Percentiles rank a stretch among this genome's conserved stretches.
These are phyloP conservation scores for Stagonosporopsis chrysanthemi DNA, from an alignment of 2,329 filamentous ascomycete species.

Conservation along the genomic window DNA sequence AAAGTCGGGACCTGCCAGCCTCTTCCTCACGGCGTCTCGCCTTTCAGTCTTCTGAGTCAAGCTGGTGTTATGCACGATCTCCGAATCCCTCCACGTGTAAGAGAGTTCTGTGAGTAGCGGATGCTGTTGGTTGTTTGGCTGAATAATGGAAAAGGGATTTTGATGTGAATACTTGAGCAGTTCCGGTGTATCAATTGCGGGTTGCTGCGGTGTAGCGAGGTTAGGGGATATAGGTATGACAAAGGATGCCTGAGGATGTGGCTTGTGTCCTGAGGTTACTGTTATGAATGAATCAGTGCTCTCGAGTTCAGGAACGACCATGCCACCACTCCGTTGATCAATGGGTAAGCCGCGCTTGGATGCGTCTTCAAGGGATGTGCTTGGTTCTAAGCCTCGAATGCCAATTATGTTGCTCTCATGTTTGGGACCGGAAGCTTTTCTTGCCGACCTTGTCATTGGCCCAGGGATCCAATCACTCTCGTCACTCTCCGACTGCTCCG, in stretches of 20 bases:
- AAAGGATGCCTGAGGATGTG: slow-evolving; percentile 28
- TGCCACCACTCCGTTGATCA: slow-evolving; percentile 3
- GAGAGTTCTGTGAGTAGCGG: slow-evolving; percentile 42
- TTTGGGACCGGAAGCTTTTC: slow-evolving; percentile 21
- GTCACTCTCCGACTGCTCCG: slow-evolving; percentile 37
- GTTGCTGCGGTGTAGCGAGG: slow-evolving; percentile 2
- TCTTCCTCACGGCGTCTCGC: slow-evolving; percentile 34
- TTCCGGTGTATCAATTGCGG: slow-evolving; percentile 30
- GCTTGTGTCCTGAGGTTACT: slow-evolving; percentile 27
- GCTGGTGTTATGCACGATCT: slow-evolving; percentile 35
- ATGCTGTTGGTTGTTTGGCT: slow-evolving; percentile 34
- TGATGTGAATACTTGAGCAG: slow-evolving; percentile 38
- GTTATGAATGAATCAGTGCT: slow-evolving; percentile 37
- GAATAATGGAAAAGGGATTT: slow-evolving; percentile 38
- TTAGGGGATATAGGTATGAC: slow-evolving; percentile 31
- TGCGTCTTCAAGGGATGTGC: slow-evolving; percentile 33
- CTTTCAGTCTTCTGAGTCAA: slow-evolving; percentile 23
- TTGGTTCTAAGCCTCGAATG: slow-evolving; percentile 35
- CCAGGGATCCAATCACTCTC: slow-evolving; percentile 50
- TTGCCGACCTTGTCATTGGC: slow-evolving; percentile 25
- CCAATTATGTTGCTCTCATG: slow-evolving; percentile 41
- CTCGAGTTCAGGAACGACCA: slow-evolving; percentile 24
- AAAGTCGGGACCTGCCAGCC: slow-evolving; percentile 37
- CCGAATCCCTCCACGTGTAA: slow-evolving; percentile 40
- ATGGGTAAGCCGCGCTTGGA: slow-evolving; percentile 25